Base-by-base conservation (phyloP, 2,329 filamentous ascomycete genomes). In the Trichophyton benhamiae region DNA sequence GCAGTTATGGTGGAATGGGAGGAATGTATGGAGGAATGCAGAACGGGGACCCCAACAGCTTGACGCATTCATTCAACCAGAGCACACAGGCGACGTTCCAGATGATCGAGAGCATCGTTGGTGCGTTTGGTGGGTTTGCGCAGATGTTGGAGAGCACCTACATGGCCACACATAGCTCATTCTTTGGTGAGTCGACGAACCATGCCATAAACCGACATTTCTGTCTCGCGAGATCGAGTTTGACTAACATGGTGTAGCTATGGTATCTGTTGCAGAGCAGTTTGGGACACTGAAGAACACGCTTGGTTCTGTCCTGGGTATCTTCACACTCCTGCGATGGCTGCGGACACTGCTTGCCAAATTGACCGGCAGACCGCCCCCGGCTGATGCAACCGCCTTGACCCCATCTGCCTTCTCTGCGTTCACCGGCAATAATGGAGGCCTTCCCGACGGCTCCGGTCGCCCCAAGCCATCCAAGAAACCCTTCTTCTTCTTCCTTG, bases 81-180 rank as follows among this genome's bases (percentile, higher is more conserved):
- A 94, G 88, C 78, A 99, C 95, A 0, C 89, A 94, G 68, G 89
- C 92, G 9, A 99, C 94, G 0, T 99, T 99, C 72, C 94, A 97
- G 79, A 90, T 99, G 82, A 90, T 99, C 59, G 94, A 99, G 77
- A 94, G 91, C 68, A 88, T 99, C 62, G 94, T 99, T 13, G 89
- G 90, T 25, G 91, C 94, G 1, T 99, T 99, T 78, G 91, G 91
- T 20, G 94, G 95, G 0, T 97, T 99, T 72, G 90, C 95, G 11
- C 94, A 99, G 78, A 99, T 99, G 94, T 82, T 99, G 30, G 94
- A 99, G 77, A 97, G 94, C 79, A 97, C 94, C 9, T 99, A 96
- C 70, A 99, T 99, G 95, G 94, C 95, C 33, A 99, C 94, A 0
- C 94, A 99, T 75, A 96, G 91, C 4, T 96, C 90, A 60, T 99